Base-by-base conservation (phyloP, 331 rosid genomes). In the Prunus yedoensis region DNA sequence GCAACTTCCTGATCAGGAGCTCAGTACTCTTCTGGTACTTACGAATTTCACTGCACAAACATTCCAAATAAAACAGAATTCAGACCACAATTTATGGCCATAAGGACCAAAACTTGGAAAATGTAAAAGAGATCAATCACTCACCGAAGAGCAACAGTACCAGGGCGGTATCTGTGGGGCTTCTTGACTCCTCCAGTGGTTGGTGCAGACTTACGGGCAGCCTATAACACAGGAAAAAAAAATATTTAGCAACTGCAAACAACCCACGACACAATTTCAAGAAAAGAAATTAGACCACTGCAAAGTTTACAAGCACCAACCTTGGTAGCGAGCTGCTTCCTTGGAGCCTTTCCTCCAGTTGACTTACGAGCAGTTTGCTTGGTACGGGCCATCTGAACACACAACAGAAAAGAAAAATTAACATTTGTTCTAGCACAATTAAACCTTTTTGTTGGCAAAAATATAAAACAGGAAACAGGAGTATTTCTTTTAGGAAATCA, bases 251-350 rank as follows among this genome's bases (percentile, higher is more conserved):
- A 69, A 58, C 28, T 10, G 14, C 58, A 28, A 16, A 10, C 3
- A 14, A 3, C 61, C 5, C 5, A 50, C 16, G 4, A 14, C 54
- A 52, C 1, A 16, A 15, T 0, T 0, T 0, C 8, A 3, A 12
- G 10, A 5, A 6, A n/a, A 1, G 8, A 0, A 4, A 3, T 1
- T 2, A n/a, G 0, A 2, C 0, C 9, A 79, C 2, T 1, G 0
- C 9, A 58, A n/a, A 8, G 5, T 50, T 4, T 0, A 0, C 43
- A 53, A 65, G 3, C 8, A 49, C 74, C 23, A 75, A 93, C 98
- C 97, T 93, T 93, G 35, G 98, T 93, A 17, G 98, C 98, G 18
- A 93, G 97, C 69, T 93, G 98, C 96, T 93, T 93, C 92, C 98
- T 87, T 0, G 98, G 98, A 45, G 98, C 98, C 77, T 93, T 93